Conservation (phyloP, 495 filamentous ascomycete species). For the Podospora didyma region DNA sequence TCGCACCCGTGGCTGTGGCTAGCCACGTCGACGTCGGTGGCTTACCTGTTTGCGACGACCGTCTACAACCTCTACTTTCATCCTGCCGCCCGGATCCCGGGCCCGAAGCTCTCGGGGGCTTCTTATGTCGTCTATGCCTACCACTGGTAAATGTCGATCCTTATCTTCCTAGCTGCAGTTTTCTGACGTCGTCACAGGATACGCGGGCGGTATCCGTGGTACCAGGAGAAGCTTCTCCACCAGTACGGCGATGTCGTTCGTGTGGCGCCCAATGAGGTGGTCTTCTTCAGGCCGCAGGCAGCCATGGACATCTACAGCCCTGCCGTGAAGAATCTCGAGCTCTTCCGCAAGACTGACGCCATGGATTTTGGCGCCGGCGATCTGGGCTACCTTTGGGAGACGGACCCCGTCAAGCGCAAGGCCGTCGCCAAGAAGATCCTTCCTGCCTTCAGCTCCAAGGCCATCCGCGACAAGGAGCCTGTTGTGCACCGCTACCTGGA, state of each 20-base stretch:
- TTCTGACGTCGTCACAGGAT: conserved; percentile 7
- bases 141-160: conserved; percentile 13
- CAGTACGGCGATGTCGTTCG: conserved; percentile 30
- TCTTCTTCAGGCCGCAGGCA: conserved; percentile 26
- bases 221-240: conserved; percentile 10
- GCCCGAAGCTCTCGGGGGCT: conserved; percentile 29
- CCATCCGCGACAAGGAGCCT: conserved; percentile 17
- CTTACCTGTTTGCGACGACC: neutral
- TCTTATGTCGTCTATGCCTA: conserved; percentile 20
- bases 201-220: conserved; percentile 17
- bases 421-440: conserved; percentile 15
- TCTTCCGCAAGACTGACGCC: conserved; percentile 15
- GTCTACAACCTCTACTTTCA: conserved; percentile 44
- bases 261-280: conserved; percentile 31
- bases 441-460: conserved; percentile 17
- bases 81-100: conserved; percentile 43
- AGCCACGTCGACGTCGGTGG: neutral
- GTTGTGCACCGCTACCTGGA: conserved; percentile 18
- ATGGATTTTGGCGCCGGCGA: conserved; percentile 12
- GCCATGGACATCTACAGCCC: conserved; percentile 2
- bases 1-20: neutral
- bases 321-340: neutral
- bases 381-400: conserved; percentile 17
- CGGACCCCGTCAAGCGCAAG: conserved; percentile 15
- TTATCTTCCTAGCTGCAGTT: neutral